Conservation (phyloP, 495 filamentous ascomycete species). For the Podospora australis region DNA sequence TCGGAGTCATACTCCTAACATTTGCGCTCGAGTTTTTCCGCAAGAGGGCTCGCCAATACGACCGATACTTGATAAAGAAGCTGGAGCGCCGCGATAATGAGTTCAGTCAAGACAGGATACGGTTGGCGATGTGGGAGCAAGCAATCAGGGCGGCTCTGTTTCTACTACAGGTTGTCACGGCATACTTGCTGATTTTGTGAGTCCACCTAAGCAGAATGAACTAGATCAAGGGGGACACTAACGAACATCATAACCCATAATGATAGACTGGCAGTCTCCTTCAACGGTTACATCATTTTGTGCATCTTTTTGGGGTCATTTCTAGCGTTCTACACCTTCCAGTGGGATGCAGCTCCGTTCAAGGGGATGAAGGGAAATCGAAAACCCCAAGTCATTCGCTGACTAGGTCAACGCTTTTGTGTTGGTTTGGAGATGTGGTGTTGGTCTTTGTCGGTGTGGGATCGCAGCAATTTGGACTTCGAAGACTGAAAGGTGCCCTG, state of each 20-base stretch:
- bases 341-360: conserved; percentile 42
- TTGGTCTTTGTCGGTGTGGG: too few species aligned
- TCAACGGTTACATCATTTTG: conserved; percentile 59
- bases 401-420: background rate
- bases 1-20: conserved; percentile 57
- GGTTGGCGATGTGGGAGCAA: conserved; percentile 48
- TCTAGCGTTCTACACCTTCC: conserved; percentile 53
- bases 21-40: conserved; percentile 56
- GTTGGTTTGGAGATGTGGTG: too few species aligned
- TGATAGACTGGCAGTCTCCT: conserved; percentile 57
- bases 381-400: background rate
- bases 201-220: too few species aligned
- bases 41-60: conserved; percentile 49
- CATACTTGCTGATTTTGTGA: conserved; percentile 63
- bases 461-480: too few species aligned
- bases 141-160: conserved; percentile 51
- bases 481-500: too few species aligned
- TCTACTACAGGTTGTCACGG: conserved; percentile 56
- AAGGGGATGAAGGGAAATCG: background rate
- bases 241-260: too few species aligned
- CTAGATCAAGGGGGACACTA: too few species aligned
- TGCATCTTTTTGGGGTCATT: conserved; percentile 58
- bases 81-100: conserved; percentile 1
- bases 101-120: conserved; percentile 20
- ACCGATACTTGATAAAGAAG: conserved; percentile 43